Percentiles rank a stretch among this genome's conserved stretches.
Conservation (phyloP, 2,329 filamentous ascomycete genomes). For the Sporothrix pallida region DNA sequence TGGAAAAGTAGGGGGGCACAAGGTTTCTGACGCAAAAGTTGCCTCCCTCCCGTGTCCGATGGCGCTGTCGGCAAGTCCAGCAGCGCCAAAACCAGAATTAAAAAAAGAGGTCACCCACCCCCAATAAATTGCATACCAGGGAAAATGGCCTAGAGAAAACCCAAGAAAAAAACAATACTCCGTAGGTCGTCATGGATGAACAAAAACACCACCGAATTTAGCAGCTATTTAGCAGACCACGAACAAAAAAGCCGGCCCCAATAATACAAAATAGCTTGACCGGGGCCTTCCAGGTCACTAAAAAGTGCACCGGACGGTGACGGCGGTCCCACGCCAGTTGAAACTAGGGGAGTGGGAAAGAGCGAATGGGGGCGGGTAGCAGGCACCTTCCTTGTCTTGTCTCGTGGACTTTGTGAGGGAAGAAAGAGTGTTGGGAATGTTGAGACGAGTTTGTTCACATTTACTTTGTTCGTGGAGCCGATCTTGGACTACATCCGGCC, state of each 20-base stretch:
- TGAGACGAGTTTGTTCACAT: neutral
- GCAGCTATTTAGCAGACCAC: slow-evolving; percentile 19
- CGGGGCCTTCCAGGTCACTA: slow-evolving; percentile 23
- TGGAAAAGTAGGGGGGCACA: neutral
- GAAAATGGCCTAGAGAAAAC: neutral
- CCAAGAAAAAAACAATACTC: neutral
- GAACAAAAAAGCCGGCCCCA: neutral
- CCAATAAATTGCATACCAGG: neutral
- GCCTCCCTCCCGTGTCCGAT: slow-evolving; percentile 27
- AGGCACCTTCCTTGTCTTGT: neutral
- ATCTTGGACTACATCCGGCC: neutral
- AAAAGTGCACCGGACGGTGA: slow-evolving; percentile 9
- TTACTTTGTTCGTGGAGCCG: neutral
- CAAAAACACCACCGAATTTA: neutral
- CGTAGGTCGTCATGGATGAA: neutral
- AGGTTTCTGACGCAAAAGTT: slow-evolving; percentile 22
- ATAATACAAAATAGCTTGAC: neutral
- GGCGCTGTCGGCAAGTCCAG: slow-evolving; percentile 28
- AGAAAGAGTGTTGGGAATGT: neutral
- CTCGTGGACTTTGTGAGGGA: neutral
- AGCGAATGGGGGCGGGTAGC: neutral
- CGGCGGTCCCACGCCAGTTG: neutral
- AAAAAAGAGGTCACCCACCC: neutral
- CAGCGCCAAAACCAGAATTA: neutral
- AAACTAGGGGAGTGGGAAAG: neutral